A percentile compares a stretch with the other conserved stretches of the same genome.
These are phyloP conservation scores for Talaromyces proteolyticus DNA, from an alignment of 495 filamentous ascomycete genomes.

Conservation along the genomic window DNA sequence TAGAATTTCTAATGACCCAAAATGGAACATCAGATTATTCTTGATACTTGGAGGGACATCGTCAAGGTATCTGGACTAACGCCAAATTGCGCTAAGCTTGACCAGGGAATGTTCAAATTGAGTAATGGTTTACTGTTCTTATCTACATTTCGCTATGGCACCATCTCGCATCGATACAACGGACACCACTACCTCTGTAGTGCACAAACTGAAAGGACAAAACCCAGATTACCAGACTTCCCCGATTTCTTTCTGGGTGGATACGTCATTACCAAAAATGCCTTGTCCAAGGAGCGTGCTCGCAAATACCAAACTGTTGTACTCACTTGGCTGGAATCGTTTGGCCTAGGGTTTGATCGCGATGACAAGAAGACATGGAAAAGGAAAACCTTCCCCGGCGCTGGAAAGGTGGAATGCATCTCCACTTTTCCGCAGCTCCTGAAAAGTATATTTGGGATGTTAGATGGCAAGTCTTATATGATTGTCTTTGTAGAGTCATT, in stretches of 20 bases:
- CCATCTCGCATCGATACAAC: not conserved
- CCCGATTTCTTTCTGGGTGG: slow-evolving; percentile 17
- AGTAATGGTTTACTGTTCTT: slow-evolving; percentile 23
- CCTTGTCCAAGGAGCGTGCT: slow-evolving; percentile 10
- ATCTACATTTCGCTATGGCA: slow-evolving; percentile 22
- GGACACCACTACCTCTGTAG: not conserved
- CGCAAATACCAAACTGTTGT: slow-evolving; percentile 17
- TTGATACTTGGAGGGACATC: slow-evolving; percentile 23
- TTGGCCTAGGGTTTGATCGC: slow-evolving; percentile 17
- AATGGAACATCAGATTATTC: slow-evolving; percentile 17
- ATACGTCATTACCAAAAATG: slow-evolving; percentile 20
- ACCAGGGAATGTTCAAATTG: slow-evolving; percentile 27
- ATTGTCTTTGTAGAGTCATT: too few relatives aligned
- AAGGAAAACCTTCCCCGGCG: slow-evolving; percentile 22
- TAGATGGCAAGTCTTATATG: not conserved
- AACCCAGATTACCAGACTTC: slow-evolving; percentile 9
- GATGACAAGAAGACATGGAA: slow-evolving; percentile 26
- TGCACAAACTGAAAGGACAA: not conserved
- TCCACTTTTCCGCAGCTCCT: slow-evolving; percentile 27
- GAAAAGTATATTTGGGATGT: slow-evolving; percentile 44
- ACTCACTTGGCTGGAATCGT: slow-evolving; percentile 19
- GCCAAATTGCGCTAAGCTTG: slow-evolving; percentile 9
- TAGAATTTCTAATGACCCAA: slow-evolving; percentile 25
- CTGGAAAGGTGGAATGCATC: slow-evolving; percentile 21
- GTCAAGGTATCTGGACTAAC: slow-evolving; percentile 11